Conservation (phyloP, 2,329 filamentous ascomycete genomes). For the Xylariaceae sp. region DNA sequence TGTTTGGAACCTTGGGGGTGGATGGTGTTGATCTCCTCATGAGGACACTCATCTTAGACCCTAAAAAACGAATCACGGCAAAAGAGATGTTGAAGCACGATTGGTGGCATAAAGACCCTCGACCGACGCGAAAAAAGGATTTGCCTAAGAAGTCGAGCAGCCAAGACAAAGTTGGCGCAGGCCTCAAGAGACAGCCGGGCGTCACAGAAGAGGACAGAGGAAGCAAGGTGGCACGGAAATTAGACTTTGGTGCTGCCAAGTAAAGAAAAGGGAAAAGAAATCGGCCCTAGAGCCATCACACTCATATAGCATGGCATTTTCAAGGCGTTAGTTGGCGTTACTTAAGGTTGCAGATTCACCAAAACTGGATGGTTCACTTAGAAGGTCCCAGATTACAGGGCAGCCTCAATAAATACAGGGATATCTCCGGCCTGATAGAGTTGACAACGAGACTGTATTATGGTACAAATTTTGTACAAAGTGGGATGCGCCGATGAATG, state of each 20-base stretch:
- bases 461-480: constrained; percentile 23
- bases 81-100: constrained; percentile 71
- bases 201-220: constrained; percentile 62
- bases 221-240: constrained; percentile 73
- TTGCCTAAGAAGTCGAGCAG: constrained; percentile 73
- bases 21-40: constrained; percentile 85
- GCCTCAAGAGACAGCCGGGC: constrained; percentile 72
- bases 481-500: not conserved
- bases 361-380: not conserved
- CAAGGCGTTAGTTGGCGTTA: constrained; percentile 7
- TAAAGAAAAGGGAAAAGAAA: constrained; percentile 17
- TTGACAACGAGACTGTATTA: constrained; percentile 17
- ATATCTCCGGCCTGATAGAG: constrained; percentile 3
- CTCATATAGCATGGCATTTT: constrained; percentile 19
- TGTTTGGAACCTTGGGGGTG: constrained; percentile 74
- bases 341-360: not conserved
- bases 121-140: constrained; percentile 74
- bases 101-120: constrained; percentile 82
- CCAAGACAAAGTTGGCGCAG: constrained; percentile 69
- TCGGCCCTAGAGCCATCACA: constrained; percentile 2
- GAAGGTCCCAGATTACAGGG: not conserved
- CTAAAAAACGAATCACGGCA: constrained; percentile 75
- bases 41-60: constrained; percentile 78
- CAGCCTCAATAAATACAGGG: not conserved
- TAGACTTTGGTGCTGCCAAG: constrained; percentile 63